These are phyloP conservation scores for Sanghuangporus sanghuang DNA, from an alignment of 1,284 basidiomycete genomes.

Conservation along the genomic window DNA sequence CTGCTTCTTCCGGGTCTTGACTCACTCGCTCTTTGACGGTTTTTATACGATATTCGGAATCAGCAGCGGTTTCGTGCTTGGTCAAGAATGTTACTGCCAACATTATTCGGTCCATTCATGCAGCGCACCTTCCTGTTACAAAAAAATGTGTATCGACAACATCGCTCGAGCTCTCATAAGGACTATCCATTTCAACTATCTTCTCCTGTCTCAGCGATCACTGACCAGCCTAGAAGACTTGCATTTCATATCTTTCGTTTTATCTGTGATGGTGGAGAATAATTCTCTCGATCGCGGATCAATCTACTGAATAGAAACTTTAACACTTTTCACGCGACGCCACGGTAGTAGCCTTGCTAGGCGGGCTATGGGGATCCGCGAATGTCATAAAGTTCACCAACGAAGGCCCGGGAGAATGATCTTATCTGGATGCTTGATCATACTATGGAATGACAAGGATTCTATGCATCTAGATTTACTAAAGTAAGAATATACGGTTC, in stretches of 20 bases:
- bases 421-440: neutral
- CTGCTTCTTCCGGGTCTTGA: too few relatives aligned
- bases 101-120: too few relatives aligned
- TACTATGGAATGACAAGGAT: neutral
- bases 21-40: too few relatives aligned
- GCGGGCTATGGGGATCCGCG: neutral
- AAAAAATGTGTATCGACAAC: neutral
- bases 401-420: neutral
- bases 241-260: neutral
- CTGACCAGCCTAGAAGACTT: neutral
- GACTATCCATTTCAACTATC: neutral
- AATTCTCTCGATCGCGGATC: neutral
- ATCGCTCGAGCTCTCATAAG: neutral
- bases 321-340: neutral
- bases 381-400: neutral
- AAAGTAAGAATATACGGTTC: neutral
- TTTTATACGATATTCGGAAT: too few relatives aligned
- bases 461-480: neutral
- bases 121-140: too few relatives aligned
- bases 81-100: too few relatives aligned
- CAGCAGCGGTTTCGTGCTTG: too few relatives aligned
- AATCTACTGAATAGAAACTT: neutral
- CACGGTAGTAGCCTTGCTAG: neutral
- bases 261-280: neutral
- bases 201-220: neutral